Percentiles rank a stretch among this genome's conserved stretches.
These are phyloP conservation scores for Ascocoryne sarcoides DNA, from an alignment of 2,329 filamentous ascomycete genomes.

Conservation along the genomic window DNA sequence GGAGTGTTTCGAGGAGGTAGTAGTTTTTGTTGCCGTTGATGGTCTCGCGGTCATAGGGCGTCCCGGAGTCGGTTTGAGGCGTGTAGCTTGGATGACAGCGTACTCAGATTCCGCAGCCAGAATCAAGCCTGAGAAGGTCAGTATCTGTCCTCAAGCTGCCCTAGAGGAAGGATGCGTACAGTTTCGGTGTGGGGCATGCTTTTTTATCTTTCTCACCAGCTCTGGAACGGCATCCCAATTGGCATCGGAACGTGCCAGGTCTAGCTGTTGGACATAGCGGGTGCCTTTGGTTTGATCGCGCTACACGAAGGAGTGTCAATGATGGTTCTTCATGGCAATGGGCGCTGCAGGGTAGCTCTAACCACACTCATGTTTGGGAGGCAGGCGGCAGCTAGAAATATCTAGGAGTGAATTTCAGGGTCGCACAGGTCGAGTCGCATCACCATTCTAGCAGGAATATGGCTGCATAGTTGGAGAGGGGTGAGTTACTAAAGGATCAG, in stretches of 20 bases:
- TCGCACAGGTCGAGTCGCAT: constrained; percentile 4
- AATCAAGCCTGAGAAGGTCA: constrained; percentile 48
- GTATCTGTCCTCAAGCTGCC: constrained; percentile 10
- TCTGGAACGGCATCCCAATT: constrained; percentile 83
- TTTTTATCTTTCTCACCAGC: constrained; percentile 84
- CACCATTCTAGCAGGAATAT: constrained; percentile 7
- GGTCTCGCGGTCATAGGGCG: constrained; percentile 14
- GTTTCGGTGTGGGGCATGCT: constrained; percentile 77
- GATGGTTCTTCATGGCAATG: neutral
- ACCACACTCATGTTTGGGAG: constrained; percentile 25
- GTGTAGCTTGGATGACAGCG: constrained; percentile 49
- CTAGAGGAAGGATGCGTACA: constrained; percentile 48
- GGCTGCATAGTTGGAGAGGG: constrained; percentile 7
- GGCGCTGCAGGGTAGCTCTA: neutral
- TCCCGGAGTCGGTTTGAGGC: constrained; percentile 9
- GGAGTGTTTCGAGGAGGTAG: constrained; percentile 18
- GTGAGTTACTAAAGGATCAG: too few species aligned
- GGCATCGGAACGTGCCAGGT: constrained; percentile 78
- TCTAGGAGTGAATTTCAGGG: constrained; percentile 7
- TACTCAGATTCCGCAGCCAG: constrained; percentile 62
- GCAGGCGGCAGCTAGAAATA: neutral
- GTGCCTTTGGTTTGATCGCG: constrained; percentile 60
- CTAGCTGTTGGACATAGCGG: constrained; percentile 73
- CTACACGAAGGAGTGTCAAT: constrained; percentile 13
- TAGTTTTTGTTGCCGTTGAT: constrained; percentile 13